Evolutionary conservation across 2,329 filamentous ascomycete species (phyloP), one percentile per base, ranked within the genome.

Genomic region (Apiospora rasikravindrae): DNA sequence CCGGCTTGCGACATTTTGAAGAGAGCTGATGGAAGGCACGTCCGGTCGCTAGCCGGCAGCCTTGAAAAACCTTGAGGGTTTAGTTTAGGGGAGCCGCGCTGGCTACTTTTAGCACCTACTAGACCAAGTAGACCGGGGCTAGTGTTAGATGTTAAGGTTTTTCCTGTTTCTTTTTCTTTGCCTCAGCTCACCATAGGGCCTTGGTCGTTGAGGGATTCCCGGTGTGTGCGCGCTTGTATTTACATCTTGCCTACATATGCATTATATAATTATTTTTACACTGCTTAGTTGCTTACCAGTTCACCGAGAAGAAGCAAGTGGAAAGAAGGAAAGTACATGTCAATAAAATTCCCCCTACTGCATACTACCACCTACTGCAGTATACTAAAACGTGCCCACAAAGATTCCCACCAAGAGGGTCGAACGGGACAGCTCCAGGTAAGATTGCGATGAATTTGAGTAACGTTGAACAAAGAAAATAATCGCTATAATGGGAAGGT

Each of bases 111-210:
- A 37, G 33, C 19, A 37, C 33, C 29, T n/a, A 8, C 57, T 64
- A 64, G 22, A n/a, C 57, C 8, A 29, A 29, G 29, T 40, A 64
- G 57, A 8, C 57, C 57, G 29, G 19, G 57, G 33, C 57, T 64
- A 64, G 57, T 64, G 57, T 64, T 40, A n/a, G 57, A 64, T 10
- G 33, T 40, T 64, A 64, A 64, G 57, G 33, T 40, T 64, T 64
- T 49, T 49, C 45, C 13, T n/a, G n/a, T 42, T 42, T 42, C 13
- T n/a, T 49, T 8, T 33, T 37, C 33, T 37, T 37, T 22, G 53
- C 29, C n/a, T 37, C 53, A 61, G 53, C 53, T 37, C 53, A 61
- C 29, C 19, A 37, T 61, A 61, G 53, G 26, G 51, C 19, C 14
- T 26, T 57, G 49, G n/a, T 51, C 4, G 51, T 57, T 19, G 26